Base-by-base conservation (phyloP, 768 basidiomycete genomes). In the Leccinum rimulosum region DNA sequence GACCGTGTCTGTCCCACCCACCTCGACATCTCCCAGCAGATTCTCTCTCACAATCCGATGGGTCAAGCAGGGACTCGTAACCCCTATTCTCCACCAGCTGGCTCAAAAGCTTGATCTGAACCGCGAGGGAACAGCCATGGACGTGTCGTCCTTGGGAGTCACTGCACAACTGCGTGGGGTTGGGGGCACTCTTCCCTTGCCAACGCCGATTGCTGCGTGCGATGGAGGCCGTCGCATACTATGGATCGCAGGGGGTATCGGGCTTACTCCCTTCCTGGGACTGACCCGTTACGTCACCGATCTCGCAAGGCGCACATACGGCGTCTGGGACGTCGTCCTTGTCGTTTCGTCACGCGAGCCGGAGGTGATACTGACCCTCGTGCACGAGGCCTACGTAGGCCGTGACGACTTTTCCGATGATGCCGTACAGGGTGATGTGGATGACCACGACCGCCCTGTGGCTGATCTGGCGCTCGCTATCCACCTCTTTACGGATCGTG, bases 161-260 rank as follows among this genome's bases (percentile, higher is more conserved):
- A 66, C 56, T 3, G 78, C 83, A 17, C 69, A 74, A n/a, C 72
- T 86, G 6, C 74, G 82, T 3, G 85, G 86, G 1, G 68, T 86
- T 28, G 78, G 75, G 0, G 86, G 86, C 1, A 74, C 79, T 4
- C 84, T 86, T 58, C 61, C 65, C 1, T 53, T 67, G 1, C 68
- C 68, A 2, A 55, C 59, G 4, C 66, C 67, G 1, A 9, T 67
- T 19, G 63, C 68, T 6, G 68, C 61, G 25, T 70, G 67, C n/a
- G 68, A 68, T 9, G 62, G 60, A 10, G 66, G 58, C 15, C 68
- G 57, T 47, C 73, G 73, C 33, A 64, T 84, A 30, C 68, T 85
- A 28, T 86, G 83, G 84, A 70, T 84, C n/a, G 84, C 84, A 1
- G 85, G 84, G 25, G 86, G 86, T 1, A 86, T 88, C 43, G 85